phyloP scores from a whole-genome alignment of 1,139 yeast genomes.

The Blastobotrys malaysiensis region DNA sequence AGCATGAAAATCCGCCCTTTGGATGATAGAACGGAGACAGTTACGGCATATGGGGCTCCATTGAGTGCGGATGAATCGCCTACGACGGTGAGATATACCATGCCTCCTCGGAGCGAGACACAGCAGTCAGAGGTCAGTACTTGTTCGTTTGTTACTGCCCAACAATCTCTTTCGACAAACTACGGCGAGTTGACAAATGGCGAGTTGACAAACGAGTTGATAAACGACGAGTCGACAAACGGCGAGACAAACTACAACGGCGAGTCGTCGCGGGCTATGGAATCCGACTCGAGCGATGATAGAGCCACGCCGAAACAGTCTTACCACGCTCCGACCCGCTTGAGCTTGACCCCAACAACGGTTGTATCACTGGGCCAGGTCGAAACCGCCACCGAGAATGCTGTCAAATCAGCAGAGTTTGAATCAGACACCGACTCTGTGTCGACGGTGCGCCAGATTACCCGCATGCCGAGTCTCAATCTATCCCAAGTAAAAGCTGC shows the following conservation, averaged over 20 bases:
- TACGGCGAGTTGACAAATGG: not conserved
- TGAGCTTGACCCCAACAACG: not conserved
- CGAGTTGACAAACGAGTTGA: too few species aligned
- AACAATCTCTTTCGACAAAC: slow-evolving; percentile 5
- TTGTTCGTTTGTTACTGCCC: slow-evolving; percentile 11
- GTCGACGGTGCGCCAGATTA: not conserved
- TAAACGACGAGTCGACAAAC: too few species aligned
- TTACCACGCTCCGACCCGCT: not conserved
- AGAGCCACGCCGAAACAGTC: not conserved
- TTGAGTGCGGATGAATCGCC: not conserved
- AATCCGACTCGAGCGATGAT: not conserved
- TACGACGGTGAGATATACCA: not conserved
- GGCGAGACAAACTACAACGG: too few species aligned
- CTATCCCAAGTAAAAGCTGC: not conserved
- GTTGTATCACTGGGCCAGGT: not conserved
- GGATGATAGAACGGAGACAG: not conserved
- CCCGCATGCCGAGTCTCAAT: not conserved
- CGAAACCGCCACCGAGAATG: not conserved
- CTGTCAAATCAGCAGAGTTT: not conserved
- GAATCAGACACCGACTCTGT: not conserved
- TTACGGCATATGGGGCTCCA: not conserved
- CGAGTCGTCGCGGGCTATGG: too few species aligned
- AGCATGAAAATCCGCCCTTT: not conserved
- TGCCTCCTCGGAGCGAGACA: not conserved
- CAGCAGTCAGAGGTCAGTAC: not conserved